A percentile compares a stretch with the other conserved stretches of the same genome.
Conservation (phyloP, 371 early-diverging fungal genomes). For the Rhizoclosmatium hyalinum region DNA sequence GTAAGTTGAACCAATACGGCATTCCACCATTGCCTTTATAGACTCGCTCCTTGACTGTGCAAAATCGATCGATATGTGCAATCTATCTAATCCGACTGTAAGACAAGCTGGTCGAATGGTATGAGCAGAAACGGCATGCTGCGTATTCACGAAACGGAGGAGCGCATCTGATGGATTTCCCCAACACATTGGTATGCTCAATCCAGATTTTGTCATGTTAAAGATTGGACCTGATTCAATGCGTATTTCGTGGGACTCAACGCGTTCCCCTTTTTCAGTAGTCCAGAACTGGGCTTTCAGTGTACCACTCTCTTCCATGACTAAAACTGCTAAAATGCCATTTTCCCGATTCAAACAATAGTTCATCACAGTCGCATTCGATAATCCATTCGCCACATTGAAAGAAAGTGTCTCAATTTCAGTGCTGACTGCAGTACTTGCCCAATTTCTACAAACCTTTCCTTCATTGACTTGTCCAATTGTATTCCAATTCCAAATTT, state of each 20-base stretch:
- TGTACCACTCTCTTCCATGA: not conserved
- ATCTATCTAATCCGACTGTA: slow-evolving; percentile 2
- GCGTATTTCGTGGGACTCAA: not conserved
- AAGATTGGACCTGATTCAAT: slow-evolving; percentile 15
- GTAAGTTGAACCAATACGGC: not conserved
- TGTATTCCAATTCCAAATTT: slow-evolving; percentile 16
- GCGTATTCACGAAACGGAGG: not conserved
- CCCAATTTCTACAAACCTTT: not conserved
- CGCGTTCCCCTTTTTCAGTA: slow-evolving; percentile 6
- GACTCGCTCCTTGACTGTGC: not conserved
- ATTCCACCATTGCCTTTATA: slow-evolving; percentile 4
- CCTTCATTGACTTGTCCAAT: slow-evolving; percentile 16
- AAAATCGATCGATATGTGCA: slow-evolving; percentile 11
- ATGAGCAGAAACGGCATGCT: not conserved
- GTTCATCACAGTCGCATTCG: slow-evolving; percentile 3
- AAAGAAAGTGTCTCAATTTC: slow-evolving; percentile 19
- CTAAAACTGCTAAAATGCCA: slow-evolving; percentile 8
- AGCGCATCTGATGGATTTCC: slow-evolving; percentile 22
- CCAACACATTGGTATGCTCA: slow-evolving; percentile 18
- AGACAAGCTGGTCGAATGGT: slow-evolving; percentile 15
- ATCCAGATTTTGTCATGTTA: not conserved
- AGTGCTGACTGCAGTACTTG: not conserved
- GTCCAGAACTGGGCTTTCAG: slow-evolving; percentile 22
- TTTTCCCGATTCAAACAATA: slow-evolving; percentile 9
- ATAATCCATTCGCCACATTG: not conserved